Base-by-base conservation (phyloP, 371 early-diverging fungal species). In the Chytridium lagenaria region DNA sequence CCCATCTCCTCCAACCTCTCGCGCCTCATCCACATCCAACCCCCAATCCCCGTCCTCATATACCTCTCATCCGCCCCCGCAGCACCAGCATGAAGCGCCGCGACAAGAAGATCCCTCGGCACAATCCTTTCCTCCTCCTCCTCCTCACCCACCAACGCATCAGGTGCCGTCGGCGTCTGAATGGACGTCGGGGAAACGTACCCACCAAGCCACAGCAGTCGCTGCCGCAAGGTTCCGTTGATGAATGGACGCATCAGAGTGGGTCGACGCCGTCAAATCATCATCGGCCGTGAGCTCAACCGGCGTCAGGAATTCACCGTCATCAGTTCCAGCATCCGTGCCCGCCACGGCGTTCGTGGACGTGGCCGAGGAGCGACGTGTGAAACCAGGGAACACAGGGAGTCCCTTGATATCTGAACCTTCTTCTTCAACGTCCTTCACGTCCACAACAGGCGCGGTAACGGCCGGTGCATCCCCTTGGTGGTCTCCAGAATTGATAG, bases 1-100 rank as follows among this genome's bases (percentile, higher is more conserved):
- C n/a, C n/a, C 61, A 61, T 34, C 7, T 28, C 61, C 61, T 61
- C 61, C 7, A 61, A 3, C 61, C 61, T 61, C 36, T 61, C 61
- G n/a, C n/a, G n/a, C n/a, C n/a, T 3, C 36, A 31, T 28, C 61
- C 30, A 16, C 61, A 30, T 61, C 61, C 5, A 37, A 10, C 7
- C 26, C 61, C 36, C 10, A 7, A 10, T 34, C 37, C 36, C 37
- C 61, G n/a, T n/a, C 61, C 16, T 36, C 31, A 61, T 34, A 7
- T 61, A 3, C 36, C 61, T 31, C 37, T 61, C 61, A 44, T 44
- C 44, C 55, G 12, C 5, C 36, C 61, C 61, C 2, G 61, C 61
- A 61, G 23, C 37, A 12, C 61, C 61, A 15, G 61, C 61, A 61
- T 61, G 61, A 3, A 61, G 36, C 36, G 61, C 61, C 30, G 61